A percentile compares a stretch with the other conserved stretches of the same genome.
Evolutionary conservation across 495 filamentous ascomycete genomes (phyloP).

Genomic region (Podospora pseudopauciseta): DNA sequence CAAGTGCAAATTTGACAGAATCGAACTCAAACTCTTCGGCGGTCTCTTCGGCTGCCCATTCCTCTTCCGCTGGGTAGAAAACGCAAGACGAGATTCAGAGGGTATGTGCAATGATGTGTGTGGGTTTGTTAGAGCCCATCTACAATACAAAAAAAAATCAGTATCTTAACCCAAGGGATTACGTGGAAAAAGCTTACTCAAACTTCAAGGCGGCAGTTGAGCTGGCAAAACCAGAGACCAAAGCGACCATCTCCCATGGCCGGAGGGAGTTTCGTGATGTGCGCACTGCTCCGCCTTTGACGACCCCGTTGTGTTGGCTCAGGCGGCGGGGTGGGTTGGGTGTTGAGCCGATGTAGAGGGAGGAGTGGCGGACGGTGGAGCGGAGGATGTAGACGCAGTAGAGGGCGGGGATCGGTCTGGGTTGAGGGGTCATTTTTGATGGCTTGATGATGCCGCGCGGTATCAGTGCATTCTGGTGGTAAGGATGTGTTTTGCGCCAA

Average conservation of each 20-base stretch:
- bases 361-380: constrained; percentile 61
- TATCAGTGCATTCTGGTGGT: not conserved
- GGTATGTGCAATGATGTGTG: constrained; percentile 71
- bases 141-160: constrained; percentile 29
- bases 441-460: not conserved
- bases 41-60: constrained; percentile 51
- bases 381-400: constrained; percentile 78
- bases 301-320: constrained; percentile 81
- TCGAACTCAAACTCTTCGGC: constrained; percentile 54
- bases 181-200: constrained; percentile 58
- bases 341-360: constrained; percentile 86
- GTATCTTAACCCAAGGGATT: not conserved
- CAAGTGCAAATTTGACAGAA: constrained; percentile 72
- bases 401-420: constrained; percentile 53
- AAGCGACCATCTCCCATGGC: constrained; percentile 90
- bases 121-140: constrained; percentile 91
- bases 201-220: constrained; percentile 88
- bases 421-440: constrained; percentile 32
- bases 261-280: constrained; percentile 63
- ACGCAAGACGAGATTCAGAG: constrained; percentile 49
- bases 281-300: constrained; percentile 71
- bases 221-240: constrained; percentile 86
- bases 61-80: constrained; percentile 35
- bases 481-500: constrained; percentile 1
- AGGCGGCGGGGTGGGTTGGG: constrained; percentile 80